Evolutionary conservation across 805 yeast species (phyloP).

Genomic region (Hanseniaspora thailandica): DNA sequence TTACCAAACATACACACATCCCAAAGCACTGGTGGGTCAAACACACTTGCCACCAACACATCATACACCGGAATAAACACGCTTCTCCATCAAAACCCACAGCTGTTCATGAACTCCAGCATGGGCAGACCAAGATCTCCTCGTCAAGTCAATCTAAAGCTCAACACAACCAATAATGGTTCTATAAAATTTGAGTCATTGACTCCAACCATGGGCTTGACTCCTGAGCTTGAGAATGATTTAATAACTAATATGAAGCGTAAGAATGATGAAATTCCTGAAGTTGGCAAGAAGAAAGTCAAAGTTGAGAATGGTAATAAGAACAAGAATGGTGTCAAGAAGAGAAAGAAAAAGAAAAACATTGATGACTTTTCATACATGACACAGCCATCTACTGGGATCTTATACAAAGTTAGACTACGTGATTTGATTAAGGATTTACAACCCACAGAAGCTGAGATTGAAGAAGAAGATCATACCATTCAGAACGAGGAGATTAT

Average conservation of each 20-base stretch:
- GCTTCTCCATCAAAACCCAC: conserved; percentile 9
- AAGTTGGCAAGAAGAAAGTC: neutral
- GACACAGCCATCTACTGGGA: conserved; percentile 9
- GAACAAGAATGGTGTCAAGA: neutral
- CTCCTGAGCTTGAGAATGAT: conserved; percentile 1
- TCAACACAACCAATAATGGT: neutral
- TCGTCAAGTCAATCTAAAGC: conserved; percentile 8
- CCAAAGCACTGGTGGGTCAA: neutral
- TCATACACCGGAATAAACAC: conserved; percentile 5
- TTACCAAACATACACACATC: neutral
- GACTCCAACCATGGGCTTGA: conserved; percentile 13
- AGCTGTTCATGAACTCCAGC: neutral
- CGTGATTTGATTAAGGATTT: conserved; percentile 11
- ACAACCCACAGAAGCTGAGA: conserved; percentile 14
- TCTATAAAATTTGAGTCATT: conserved; percentile 10
- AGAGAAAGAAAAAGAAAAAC: conserved; percentile 12
- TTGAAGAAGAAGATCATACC: conserved; percentile 21
- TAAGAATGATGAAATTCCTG: neutral
- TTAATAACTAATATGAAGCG: neutral
- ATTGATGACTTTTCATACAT: conserved; percentile 7
- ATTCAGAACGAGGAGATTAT: conserved; percentile 27
- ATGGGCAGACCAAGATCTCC: conserved; percentile 14
- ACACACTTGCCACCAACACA: neutral
- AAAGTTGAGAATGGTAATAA: neutral
- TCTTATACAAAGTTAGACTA: conserved; percentile 12